Evolutionary conservation across 2,329 filamentous ascomycete genomes (phyloP).

Genomic region (Xylariaceae sp.): DNA sequence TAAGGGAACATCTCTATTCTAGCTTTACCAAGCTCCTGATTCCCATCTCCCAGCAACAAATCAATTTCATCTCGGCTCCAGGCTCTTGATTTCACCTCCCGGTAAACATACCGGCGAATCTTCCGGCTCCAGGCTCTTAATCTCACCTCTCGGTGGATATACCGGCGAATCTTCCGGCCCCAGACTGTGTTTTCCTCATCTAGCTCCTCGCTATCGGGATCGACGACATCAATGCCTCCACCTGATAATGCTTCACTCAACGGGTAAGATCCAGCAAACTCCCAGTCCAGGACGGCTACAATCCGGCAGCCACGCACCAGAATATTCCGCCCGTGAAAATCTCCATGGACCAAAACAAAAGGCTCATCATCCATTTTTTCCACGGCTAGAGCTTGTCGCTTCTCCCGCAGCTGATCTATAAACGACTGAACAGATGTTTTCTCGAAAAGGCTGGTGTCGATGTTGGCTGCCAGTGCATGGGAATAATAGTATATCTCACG

Average conservation of each 20-base stretch:
- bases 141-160: not conserved
- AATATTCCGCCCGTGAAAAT: conserved; percentile 24
- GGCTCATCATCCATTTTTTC: conserved; percentile 14
- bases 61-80: no score
- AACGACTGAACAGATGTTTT: not conserved
- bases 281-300: conserved; percentile 19
- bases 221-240: not conserved
- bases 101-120: no score
- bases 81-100: no score
- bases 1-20: conserved; percentile 12
- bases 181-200: conserved; percentile 1
- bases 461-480: conserved; percentile 1
- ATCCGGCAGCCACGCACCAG: conserved; percentile 8
- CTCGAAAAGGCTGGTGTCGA: conserved; percentile 2
- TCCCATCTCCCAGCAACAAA: conserved; percentile 3
- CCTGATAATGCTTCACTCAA: conserved; percentile 14
- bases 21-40: not conserved
- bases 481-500: conserved; percentile 22
- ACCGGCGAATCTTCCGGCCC: not conserved
- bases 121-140: conserved; percentile 2
- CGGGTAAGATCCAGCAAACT: conserved; percentile 24
- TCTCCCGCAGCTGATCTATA: not conserved
- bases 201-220: not conserved
- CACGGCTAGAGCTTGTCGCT: not conserved
- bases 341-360: conserved; percentile 21